Evolutionary conservation across 2,329 filamentous ascomycete species (phyloP).

Genomic region (Curvularia hawaiiensis): DNA sequence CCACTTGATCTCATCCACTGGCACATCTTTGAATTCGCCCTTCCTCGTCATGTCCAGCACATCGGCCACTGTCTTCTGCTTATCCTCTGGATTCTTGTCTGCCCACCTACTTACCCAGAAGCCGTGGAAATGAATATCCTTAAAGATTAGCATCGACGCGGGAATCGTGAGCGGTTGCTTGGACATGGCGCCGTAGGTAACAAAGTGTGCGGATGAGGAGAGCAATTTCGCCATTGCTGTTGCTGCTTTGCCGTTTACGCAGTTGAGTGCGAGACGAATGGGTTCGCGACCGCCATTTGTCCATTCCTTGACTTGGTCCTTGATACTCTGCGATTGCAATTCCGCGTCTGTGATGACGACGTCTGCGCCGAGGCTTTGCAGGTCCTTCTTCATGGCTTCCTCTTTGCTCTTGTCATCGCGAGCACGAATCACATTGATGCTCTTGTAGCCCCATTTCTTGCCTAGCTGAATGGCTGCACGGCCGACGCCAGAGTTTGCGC

Average conservation of each 20-base stretch:
- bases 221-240: slow-evolving; percentile 78
- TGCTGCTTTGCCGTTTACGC: slow-evolving; percentile 87
- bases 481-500: slow-evolving; percentile 92
- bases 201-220: slow-evolving; percentile 69
- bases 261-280: slow-evolving; percentile 84
- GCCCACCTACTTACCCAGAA: slow-evolving; percentile 97
- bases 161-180: slow-evolving; percentile 83
- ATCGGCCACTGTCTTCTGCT: slow-evolving; percentile 81
- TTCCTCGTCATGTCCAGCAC: slow-evolving; percentile 75
- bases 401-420: slow-evolving; percentile 74
- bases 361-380: slow-evolving; percentile 66
- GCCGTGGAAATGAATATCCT: slow-evolving; percentile 83
- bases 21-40: slow-evolving; percentile 81
- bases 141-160: slow-evolving; percentile 89
- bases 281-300: slow-evolving; percentile 74
- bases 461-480: slow-evolving; percentile 89
- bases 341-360: slow-evolving; percentile 67
- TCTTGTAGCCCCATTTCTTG: slow-evolving; percentile 83
- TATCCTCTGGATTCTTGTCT: slow-evolving; percentile 72
- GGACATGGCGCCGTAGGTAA: slow-evolving; percentile 96
- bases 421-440: slow-evolving; percentile 85
- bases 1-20: slow-evolving; percentile 84
- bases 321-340: slow-evolving; percentile 66
- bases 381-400: slow-evolving; percentile 65
- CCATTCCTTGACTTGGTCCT: slow-evolving; percentile 64